phyloP scores from a whole-genome alignment of 2,329 filamentous ascomycete genomes.

The Fusarium liriodendri region DNA sequence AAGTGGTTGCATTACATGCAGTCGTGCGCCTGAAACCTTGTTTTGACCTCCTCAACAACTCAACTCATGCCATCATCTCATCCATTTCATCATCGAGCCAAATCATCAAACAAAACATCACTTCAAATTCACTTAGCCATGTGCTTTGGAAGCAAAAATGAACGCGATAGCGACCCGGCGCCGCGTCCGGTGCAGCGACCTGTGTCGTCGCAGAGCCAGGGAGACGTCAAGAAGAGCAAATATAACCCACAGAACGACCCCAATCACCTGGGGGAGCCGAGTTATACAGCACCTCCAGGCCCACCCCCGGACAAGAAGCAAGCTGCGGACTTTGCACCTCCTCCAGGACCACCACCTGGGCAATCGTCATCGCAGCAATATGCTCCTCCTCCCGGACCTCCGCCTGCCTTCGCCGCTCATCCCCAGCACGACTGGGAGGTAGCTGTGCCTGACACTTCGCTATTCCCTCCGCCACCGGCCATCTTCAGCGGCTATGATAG shows the following conservation, averaged over 20 bases:
- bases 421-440: conserved; percentile 75
- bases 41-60: conserved; percentile 20
- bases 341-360: conserved; percentile 18
- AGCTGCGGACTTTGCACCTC: conserved; percentile 18
- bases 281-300: conserved; percentile 44
- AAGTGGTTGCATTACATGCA: conserved; percentile 23
- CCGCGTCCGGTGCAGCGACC: conserved; percentile 53
- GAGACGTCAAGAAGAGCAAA: conserved; percentile 43
- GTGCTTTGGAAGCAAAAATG: conserved; percentile 63
- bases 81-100: not conserved
- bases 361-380: conserved; percentile 20
- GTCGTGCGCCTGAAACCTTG: conserved; percentile 6
- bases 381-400: conserved; percentile 49
- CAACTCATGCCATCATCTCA: not conserved
- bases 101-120: conserved; percentile 2
- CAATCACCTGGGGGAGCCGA: conserved; percentile 32
- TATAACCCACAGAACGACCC: conserved; percentile 41
- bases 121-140: conserved; percentile 45
- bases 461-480: conserved; percentile 78
- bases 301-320: conserved; percentile 46
- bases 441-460: conserved; percentile 77
- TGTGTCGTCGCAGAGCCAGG: conserved; percentile 42
- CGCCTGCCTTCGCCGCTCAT: conserved; percentile 33
- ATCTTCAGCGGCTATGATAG: conserved; percentile 72
- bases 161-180: conserved; percentile 52